Evolutionary conservation across 805 yeast genomes (phyloP).

Genomic region (Cyberlindnera lachancei): DNA sequence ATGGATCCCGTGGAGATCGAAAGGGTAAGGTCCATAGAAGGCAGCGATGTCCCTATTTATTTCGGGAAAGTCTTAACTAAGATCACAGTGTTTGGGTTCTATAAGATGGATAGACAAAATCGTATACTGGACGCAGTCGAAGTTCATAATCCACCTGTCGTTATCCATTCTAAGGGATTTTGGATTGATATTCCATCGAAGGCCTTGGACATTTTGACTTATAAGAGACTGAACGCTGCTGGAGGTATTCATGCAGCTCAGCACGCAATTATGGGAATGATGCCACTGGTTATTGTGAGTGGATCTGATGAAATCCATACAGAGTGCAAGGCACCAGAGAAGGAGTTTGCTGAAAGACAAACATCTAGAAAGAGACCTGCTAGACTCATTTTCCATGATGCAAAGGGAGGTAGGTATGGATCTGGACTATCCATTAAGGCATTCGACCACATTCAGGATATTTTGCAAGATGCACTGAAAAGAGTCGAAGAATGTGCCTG

Average conservation of each 20-base stretch:
- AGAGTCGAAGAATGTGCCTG: conserved; percentile 60
- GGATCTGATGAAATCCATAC: conserved; percentile 76
- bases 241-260: conserved; percentile 97
- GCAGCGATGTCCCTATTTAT: conserved; percentile 53
- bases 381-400: conserved; percentile 74
- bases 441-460: conserved; percentile 66
- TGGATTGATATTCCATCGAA: conserved; percentile 81
- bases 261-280: conserved; percentile 75
- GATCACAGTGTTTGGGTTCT: conserved; percentile 83
- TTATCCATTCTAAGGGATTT: conserved; percentile 65
- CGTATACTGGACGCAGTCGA: conserved; percentile 91
- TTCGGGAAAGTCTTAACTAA: conserved; percentile 72
- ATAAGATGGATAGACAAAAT: conserved; percentile 69
- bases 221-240: conserved; percentile 60
- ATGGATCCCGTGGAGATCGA: conserved; percentile 81
- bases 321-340: conserved; percentile 97
- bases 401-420: conserved; percentile 74
- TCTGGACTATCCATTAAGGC: conserved; percentile 76
- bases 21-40: conserved; percentile 44
- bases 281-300: conserved; percentile 67
- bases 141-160: conserved; percentile 80
- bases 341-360: conserved; percentile 79
- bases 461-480: conserved; percentile 51
- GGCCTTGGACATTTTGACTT: conserved; percentile 52
- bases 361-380: conserved; percentile 77